phyloP scores from a whole-genome alignment of 2,329 filamentous ascomycete species.

The Penicillium sp. region DNA sequence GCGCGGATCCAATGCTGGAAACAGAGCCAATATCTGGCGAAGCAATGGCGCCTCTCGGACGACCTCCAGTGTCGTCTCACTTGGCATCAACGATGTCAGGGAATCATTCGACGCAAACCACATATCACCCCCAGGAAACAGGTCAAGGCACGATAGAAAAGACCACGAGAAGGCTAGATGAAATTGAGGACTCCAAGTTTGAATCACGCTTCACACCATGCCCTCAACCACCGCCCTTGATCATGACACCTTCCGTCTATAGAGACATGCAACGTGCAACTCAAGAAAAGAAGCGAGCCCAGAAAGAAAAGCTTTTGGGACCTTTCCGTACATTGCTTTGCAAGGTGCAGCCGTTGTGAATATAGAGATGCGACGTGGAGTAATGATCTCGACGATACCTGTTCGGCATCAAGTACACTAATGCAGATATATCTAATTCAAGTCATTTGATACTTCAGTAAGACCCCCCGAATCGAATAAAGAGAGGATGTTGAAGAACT shows the following conservation, averaged over 20 bases:
- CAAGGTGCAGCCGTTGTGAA: not conserved
- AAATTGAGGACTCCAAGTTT: not conserved
- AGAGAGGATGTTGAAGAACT: too few relatives aligned
- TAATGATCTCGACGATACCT: not conserved
- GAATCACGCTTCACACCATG: not conserved
- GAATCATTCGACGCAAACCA: not conserved
- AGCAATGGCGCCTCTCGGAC: not conserved
- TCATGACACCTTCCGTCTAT: constrained; percentile 12
- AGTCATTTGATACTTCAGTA: too few relatives aligned
- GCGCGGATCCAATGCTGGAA: not conserved
- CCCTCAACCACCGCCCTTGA: constrained; percentile 8
- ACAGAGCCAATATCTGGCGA: not conserved
- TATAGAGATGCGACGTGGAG: not conserved
- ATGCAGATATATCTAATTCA: not conserved
- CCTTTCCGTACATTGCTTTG: constrained; percentile 7
- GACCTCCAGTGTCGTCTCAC: too few relatives aligned
- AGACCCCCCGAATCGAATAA: too few relatives aligned
- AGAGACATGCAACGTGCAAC: constrained; percentile 12
- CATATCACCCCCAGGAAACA: not conserved
- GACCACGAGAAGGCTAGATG: not conserved
- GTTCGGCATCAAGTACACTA: too few relatives aligned
- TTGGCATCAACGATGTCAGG: not conserved
- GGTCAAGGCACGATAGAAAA: not conserved
- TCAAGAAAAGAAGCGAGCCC: constrained; percentile 1
- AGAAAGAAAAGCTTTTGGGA: constrained; percentile 2